Evolutionary conservation across 257 asterid species (phyloP).

Genomic region (Cynanchum wilfordii): DNA sequence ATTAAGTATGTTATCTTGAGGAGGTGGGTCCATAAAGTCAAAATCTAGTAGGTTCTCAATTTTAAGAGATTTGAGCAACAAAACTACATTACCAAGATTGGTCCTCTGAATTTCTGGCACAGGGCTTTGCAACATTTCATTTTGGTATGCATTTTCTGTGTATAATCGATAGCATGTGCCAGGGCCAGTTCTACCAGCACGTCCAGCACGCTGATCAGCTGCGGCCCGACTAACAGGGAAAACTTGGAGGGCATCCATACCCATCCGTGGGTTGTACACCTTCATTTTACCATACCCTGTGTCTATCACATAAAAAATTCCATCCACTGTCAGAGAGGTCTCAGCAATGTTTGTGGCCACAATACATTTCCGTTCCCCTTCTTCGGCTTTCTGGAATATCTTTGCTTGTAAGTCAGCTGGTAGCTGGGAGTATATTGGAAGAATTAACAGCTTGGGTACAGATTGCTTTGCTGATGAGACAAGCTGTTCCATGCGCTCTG

Average conservation of each 20-base stretch:
- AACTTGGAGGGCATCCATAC: slow-evolving; percentile 99
- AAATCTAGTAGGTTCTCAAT: slow-evolving; percentile 76
- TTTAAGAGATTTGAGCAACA: slow-evolving; percentile 79
- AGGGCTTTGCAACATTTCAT: slow-evolving; percentile 88
- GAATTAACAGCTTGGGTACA: slow-evolving; percentile 72
- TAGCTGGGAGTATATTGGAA: slow-evolving; percentile 95
- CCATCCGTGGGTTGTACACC: slow-evolving; percentile 98
- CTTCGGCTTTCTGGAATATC: slow-evolving; percentile 88
- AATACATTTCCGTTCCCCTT: slow-evolving; percentile 90
- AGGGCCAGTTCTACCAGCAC: slow-evolving; percentile 98
- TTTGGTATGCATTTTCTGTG: slow-evolving; percentile 73
- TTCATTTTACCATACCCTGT: slow-evolving; percentile 89
- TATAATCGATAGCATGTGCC: slow-evolving; percentile 94
- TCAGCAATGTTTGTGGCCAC: slow-evolving; percentile 97
- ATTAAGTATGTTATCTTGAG: slow-evolving; percentile 86
- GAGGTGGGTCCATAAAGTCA: slow-evolving; percentile 98
- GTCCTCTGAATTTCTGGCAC: slow-evolving; percentile 97
- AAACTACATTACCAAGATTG: slow-evolving; percentile 91
- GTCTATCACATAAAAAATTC: slow-evolving; percentile 87
- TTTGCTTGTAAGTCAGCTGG: slow-evolving; percentile 98
- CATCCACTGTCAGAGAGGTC: slow-evolving; percentile 91
- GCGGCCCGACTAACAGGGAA: slow-evolving; percentile 97
- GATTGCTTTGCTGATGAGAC: slow-evolving; percentile 61
- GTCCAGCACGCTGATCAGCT: slow-evolving; percentile 95
- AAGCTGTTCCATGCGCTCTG: slow-evolving; percentile 90